Evolutionary conservation across 2,329 filamentous ascomycete genomes (phyloP), one percentile per base, ranked within the genome.

Genomic region (Nemania sp.): DNA sequence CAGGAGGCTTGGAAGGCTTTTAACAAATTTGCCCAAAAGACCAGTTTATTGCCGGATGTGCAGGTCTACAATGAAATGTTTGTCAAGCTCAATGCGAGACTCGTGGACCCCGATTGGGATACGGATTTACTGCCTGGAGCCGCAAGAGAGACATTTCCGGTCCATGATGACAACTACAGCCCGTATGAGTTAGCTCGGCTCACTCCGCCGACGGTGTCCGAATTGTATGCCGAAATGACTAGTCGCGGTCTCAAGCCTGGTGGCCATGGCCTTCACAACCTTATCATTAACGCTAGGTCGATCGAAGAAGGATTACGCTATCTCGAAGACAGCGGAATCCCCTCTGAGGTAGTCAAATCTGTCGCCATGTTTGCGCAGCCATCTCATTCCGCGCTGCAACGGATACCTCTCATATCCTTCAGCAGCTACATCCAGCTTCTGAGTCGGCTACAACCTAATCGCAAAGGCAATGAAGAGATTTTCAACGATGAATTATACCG

Each of bases 161-260:
- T 83, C 17, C 72, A 84, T 17, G 77, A 82, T 50, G 72, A 74
- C 68, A 89, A 78, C 68, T 79, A 77, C 64, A 88, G 77, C 54
- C 79, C 85, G n/a, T 82, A 85, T 49, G 87, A 89, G 52, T 82
- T 82, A 60, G 79, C 83, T 33, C 77, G 82, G n/a, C 72, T 84
- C 37, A 73, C 77, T 12, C 82, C 87, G 1, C 88, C 88, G 2
- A 78, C 75, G 1, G 70, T 84, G 9, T 70, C 77, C 4, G 74
- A 80, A 45, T 73, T 92, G 3, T 88, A 86, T 54, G 65, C 75
- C 9, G 73, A 77, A 36, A 88, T 91, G 82, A 66, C 72, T 11
- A 66, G 64, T 1, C 72, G 74, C 2, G 75, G 77, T 1, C 65
- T 86, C 17, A 70, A 66, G 6, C 81, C 84, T 0, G 65, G 71